Evolutionary conservation across 495 filamentous ascomycete species (phyloP).

Genomic region (Evernia prunastri): DNA sequence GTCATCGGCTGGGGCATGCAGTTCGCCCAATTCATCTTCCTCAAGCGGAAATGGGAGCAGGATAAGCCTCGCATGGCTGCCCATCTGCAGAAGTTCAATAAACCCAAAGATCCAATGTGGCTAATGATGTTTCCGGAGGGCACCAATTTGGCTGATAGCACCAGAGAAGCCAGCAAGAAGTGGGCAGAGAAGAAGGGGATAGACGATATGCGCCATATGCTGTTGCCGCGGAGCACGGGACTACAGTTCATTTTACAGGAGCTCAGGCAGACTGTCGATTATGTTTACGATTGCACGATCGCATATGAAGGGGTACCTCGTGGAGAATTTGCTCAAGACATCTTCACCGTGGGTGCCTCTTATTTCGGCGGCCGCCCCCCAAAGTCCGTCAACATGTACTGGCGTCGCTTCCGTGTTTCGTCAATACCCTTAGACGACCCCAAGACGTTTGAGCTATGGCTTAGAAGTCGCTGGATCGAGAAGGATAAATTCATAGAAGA

Average conservation of each 20-base stretch:
- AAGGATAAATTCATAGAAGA: constrained; percentile 71
- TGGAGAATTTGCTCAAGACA: constrained; percentile 65
- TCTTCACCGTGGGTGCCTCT: constrained; percentile 64
- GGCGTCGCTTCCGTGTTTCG: constrained; percentile 61
- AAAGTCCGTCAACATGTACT: constrained; percentile 81
- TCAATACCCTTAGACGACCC: constrained; percentile 60
- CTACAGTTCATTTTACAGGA: constrained; percentile 69
- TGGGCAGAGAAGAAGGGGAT: constrained; percentile 67
- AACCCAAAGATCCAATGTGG: constrained; percentile 70
- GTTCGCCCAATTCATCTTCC: constrained; percentile 79
- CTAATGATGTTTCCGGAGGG: constrained; percentile 79
- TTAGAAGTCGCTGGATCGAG: constrained; percentile 68
- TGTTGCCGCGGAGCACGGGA: constrained; percentile 72
- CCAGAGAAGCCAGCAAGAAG: constrained; percentile 51
- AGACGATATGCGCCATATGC: constrained; percentile 56
- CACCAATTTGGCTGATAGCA: constrained; percentile 67
- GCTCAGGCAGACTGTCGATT: constrained; percentile 63
- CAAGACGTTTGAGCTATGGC: constrained; percentile 65
- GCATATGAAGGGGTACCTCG: constrained; percentile 74
- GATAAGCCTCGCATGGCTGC: constrained; percentile 65
- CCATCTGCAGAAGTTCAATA: constrained; percentile 62
- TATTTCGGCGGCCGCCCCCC: constrained; percentile 74
- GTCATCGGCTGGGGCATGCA: constrained; percentile 72
- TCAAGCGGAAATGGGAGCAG: constrained; percentile 73
- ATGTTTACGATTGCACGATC: constrained; percentile 79